phyloP scores from a whole-genome alignment of 2,329 filamentous ascomycete genomes.

The Cladosporium halotolerans region DNA sequence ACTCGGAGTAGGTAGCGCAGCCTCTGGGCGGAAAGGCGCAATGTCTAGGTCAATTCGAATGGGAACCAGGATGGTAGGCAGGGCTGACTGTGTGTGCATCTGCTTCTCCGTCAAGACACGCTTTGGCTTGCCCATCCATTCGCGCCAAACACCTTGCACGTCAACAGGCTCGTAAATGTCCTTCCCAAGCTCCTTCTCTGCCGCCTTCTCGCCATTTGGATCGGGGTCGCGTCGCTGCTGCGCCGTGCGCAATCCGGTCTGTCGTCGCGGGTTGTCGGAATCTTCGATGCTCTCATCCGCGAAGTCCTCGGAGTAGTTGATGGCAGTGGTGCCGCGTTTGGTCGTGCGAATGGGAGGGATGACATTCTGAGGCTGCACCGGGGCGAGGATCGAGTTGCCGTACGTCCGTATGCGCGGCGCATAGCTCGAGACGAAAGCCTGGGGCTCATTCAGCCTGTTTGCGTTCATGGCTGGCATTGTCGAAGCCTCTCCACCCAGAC shows the following conservation, averaged over 20 bases:
- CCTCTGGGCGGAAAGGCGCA: constrained; percentile 63
- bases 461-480: constrained; percentile 17
- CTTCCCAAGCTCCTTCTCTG: constrained; percentile 68
- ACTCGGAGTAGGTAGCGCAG: constrained; percentile 58
- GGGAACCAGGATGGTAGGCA: constrained; percentile 86
- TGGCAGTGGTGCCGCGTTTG: constrained; percentile 90
- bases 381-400: constrained; percentile 84
- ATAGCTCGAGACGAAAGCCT: constrained; percentile 87
- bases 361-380: constrained; percentile 66
- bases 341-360: constrained; percentile 73
- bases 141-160: constrained; percentile 84
- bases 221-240: constrained; percentile 62
- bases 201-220: constrained; percentile 54
- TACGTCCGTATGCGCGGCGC: constrained; percentile 84
- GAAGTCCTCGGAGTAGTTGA: constrained; percentile 97
- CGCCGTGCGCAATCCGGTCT: constrained; percentile 76
- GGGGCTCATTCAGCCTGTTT: constrained; percentile 52
- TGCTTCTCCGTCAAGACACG: constrained; percentile 51
- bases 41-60: constrained; percentile 96
- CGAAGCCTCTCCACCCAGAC: background rate
- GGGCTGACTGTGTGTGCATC: constrained; percentile 59
- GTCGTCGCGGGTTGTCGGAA: constrained; percentile 60
- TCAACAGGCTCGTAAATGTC: constrained; percentile 73
- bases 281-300: constrained; percentile 78
- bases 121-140: constrained; percentile 80